phyloP scores from a whole-genome alignment of 768 basidiomycete genomes.

The Trametes cubensis region DNA sequence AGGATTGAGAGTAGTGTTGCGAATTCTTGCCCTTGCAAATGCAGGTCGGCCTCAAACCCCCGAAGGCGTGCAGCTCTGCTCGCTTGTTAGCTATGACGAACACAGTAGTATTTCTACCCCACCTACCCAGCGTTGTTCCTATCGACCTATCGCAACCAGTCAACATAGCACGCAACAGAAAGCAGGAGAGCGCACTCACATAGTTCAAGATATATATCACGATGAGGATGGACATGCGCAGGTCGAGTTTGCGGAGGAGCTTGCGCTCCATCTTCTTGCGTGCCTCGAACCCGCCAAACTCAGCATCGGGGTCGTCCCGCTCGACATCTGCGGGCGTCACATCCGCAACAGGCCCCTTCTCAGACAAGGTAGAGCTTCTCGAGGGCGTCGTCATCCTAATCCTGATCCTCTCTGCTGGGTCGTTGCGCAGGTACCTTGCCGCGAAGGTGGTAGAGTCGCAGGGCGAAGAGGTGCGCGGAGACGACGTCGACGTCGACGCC shows the following conservation, averaged over 20 bases:
- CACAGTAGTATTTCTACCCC: background rate
- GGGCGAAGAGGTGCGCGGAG: background rate
- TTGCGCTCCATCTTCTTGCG: constrained; percentile 44
- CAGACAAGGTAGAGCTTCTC: constrained; percentile 13
- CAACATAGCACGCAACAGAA: background rate
- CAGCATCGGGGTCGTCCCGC: constrained; percentile 31
- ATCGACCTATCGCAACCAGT: constrained; percentile 50
- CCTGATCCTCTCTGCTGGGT: background rate
- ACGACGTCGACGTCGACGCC: background rate
- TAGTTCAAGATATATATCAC: constrained; percentile 52
- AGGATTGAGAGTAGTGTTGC: constrained; percentile 67
- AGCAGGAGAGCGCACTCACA: constrained; percentile 34
- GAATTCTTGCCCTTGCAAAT: constrained; percentile 65
- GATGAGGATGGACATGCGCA: constrained; percentile 47
- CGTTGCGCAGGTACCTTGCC: background rate
- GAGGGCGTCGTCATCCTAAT: constrained; percentile 10
- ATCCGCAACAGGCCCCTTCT: constrained; percentile 14
- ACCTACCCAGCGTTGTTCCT: constrained; percentile 68
- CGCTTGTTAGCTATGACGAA: background rate
- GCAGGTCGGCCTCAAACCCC: constrained; percentile 71
- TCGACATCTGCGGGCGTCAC: constrained; percentile 9
- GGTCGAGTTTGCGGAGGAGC: constrained; percentile 48
- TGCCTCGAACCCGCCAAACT: constrained; percentile 42
- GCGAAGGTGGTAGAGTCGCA: background rate
- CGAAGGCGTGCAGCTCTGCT: constrained; percentile 69